Percentiles rank a stretch among this genome's conserved stretches.
These are phyloP conservation scores for Phytophthora quininea DNA, from an alignment of 352 stramenopile species.

Conservation along the genomic window DNA sequence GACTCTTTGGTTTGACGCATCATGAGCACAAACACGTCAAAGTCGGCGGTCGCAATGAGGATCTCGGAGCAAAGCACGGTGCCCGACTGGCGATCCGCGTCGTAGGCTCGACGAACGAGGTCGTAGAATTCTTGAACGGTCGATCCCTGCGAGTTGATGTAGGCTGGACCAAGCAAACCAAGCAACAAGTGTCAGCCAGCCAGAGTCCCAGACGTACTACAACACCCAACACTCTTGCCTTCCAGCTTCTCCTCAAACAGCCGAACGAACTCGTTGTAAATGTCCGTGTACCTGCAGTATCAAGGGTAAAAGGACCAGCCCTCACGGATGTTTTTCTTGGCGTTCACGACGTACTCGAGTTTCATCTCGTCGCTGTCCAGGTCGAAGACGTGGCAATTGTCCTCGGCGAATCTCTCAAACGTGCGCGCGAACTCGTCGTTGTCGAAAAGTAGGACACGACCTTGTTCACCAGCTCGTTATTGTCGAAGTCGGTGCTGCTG, in stretches of 20 bases:
- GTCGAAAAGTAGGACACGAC: slow-evolving; percentile 84
- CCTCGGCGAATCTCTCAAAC: slow-evolving; percentile 74
- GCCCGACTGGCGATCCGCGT: slow-evolving; percentile 61
- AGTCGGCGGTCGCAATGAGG: slow-evolving; percentile 77
- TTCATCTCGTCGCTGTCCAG: slow-evolving; percentile 82
- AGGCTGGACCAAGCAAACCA: slow-evolving; percentile 35
- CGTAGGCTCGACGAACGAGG: slow-evolving; percentile 58
- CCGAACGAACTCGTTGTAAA: slow-evolving; percentile 78
- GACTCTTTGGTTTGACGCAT: slow-evolving; percentile 85
- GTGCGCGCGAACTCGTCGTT: slow-evolving; percentile 77
- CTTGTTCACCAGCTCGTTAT: slow-evolving; percentile 53
- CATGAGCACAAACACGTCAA: slow-evolving; percentile 85
- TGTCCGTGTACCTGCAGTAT: slow-evolving; percentile 66
- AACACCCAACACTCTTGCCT: slow-evolving; percentile 36
- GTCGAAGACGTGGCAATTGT: slow-evolving; percentile 68
- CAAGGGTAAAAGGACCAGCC: slow-evolving; percentile 1
- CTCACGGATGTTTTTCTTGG: background rate
- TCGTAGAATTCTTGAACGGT: slow-evolving; percentile 76
- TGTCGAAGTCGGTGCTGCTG: slow-evolving; percentile 24
- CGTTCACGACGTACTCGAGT: slow-evolving; percentile 50
- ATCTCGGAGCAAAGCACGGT: slow-evolving; percentile 79
- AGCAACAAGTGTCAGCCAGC: background rate
- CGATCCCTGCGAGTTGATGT: slow-evolving; percentile 60
- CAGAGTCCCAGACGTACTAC: background rate
- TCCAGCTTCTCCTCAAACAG: slow-evolving; percentile 83